Percentiles rank a stretch among this genome's conserved stretches.
phyloP scores from a whole-genome alignment of 305 asterid genomes.

The Rubia peregrina region DNA sequence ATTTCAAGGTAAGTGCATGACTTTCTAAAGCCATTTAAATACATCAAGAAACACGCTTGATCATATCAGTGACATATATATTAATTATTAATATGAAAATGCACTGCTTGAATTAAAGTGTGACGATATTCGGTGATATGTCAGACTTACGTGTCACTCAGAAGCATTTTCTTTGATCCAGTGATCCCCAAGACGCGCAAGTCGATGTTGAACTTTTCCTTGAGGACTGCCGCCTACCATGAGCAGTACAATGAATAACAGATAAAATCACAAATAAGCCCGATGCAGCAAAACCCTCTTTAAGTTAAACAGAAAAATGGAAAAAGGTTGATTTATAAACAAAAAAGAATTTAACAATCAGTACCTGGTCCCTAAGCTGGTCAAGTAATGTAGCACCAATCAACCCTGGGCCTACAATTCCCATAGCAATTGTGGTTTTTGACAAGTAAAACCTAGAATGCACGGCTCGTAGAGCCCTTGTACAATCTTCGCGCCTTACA shows the following conservation, averaged over 20 bases:
- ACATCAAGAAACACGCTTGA: not conserved
- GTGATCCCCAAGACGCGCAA: constrained; percentile 90
- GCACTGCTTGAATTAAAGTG: not conserved
- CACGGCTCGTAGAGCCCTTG: constrained; percentile 91
- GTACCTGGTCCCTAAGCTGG: constrained; percentile 94
- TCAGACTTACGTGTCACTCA: constrained; percentile 62
- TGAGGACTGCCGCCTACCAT: constrained; percentile 78
- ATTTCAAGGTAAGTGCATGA: constrained; percentile 2
- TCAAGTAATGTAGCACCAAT: constrained; percentile 92
- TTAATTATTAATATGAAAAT: not conserved
- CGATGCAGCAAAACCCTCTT: not conserved
- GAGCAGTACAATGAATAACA: not conserved
- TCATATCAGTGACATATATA: not conserved
- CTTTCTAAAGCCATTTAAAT: not conserved
- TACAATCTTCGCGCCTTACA: constrained; percentile 81
- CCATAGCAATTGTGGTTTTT: constrained; percentile 87
- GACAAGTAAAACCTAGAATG: constrained; percentile 92
- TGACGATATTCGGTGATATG: constrained; percentile 4
- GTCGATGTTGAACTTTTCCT: constrained; percentile 93
- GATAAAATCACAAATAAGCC: not conserved
- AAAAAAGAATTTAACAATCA: not conserved
- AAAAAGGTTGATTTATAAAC: not conserved
- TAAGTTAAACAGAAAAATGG: not conserved
- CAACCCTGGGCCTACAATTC: constrained; percentile 93
- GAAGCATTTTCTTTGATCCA: constrained; percentile 67